phyloP scores from a whole-genome alignment of 495 filamentous ascomycete species.

The Neurospora sublineolata region DNA sequence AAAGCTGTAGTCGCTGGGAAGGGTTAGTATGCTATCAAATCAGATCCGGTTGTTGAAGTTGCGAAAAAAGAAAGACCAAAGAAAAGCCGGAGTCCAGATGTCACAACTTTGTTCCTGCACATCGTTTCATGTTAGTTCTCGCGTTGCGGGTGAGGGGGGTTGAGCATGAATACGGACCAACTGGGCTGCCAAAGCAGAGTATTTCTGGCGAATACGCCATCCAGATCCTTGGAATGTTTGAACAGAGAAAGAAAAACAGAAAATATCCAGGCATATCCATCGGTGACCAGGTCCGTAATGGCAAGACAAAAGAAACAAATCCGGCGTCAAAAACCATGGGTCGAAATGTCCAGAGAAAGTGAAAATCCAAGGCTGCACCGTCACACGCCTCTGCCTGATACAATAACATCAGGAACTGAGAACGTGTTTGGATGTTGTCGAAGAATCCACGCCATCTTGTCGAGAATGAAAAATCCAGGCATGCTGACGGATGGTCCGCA shows the following conservation, averaged over 20 bases:
- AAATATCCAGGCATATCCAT: constrained; percentile 19
- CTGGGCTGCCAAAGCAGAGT: constrained; percentile 6
- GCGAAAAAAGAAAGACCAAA: constrained; percentile 20
- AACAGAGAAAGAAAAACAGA: constrained; percentile 12
- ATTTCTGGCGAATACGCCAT: background rate
- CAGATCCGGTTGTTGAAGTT: constrained; percentile 12
- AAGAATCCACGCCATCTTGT: background rate
- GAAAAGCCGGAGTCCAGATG: constrained; percentile 25
- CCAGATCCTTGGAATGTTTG: background rate
- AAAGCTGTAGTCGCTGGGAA: constrained; percentile 40
- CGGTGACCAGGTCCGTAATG: background rate
- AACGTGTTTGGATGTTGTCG: background rate
- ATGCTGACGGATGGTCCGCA: background rate
- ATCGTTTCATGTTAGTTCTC: constrained; percentile 17
- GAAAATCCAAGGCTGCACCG: background rate
- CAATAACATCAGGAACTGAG: background rate
- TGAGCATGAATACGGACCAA: constrained; percentile 10
- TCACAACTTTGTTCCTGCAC: constrained; percentile 41
- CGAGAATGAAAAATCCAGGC: background rate
- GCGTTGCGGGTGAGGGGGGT: background rate
- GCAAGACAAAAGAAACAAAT: background rate
- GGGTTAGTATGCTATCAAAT: constrained; percentile 41
- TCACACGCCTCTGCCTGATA: background rate
- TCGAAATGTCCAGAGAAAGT: background rate
- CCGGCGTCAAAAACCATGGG: background rate